These are phyloP conservation scores for Pseudotsuga menziesii DNA, from an alignment of 75 land plant species.

Conservation along the genomic window DNA sequence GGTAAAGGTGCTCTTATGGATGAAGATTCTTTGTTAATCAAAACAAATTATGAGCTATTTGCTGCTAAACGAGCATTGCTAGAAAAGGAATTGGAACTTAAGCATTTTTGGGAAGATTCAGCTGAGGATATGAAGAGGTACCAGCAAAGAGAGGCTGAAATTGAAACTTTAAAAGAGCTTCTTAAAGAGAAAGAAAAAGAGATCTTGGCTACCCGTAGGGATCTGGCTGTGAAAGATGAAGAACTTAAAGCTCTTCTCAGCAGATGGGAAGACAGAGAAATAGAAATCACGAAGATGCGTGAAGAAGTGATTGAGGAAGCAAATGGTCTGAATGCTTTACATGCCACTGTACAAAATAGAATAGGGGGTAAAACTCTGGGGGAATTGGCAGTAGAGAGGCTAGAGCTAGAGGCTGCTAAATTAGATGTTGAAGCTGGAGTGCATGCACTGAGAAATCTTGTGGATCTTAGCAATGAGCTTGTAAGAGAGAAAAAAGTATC, in stretches of 20 bases:
- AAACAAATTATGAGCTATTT: constrained; percentile 22
- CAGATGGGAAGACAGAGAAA: constrained; percentile 26
- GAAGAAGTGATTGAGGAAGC: constrained; percentile 27
- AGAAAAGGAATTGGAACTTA: constrained; percentile 25
- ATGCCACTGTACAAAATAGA: constrained; percentile 5
- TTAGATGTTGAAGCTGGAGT: constrained; percentile 20
- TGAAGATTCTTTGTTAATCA: constrained; percentile 16
- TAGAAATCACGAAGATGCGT: constrained; percentile 17
- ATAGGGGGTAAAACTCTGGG: constrained; percentile 9
- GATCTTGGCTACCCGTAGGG: constrained; percentile 20
- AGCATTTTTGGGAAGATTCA: constrained; percentile 8
- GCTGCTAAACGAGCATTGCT: constrained; percentile 26
- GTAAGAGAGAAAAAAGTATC: too few relatives aligned
- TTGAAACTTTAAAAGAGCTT: constrained; percentile 18
- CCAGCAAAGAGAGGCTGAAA: constrained; percentile 16
- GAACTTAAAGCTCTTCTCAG: constrained; percentile 21
- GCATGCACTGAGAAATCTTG: constrained; percentile 19
- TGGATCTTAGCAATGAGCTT: constrained; percentile 16
- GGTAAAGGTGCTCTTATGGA: constrained; percentile 9
- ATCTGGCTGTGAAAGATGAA: constrained; percentile 26
- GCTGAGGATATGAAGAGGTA: constrained; percentile 6
- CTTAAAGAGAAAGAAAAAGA: constrained; percentile 21
- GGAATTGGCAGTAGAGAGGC: constrained; percentile 16
- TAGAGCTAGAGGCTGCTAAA: constrained; percentile 20
- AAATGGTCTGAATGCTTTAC: constrained; percentile 11